phyloP scores from a whole-genome alignment of 2,329 filamentous ascomycete species.

The Neonectria sp. region DNA sequence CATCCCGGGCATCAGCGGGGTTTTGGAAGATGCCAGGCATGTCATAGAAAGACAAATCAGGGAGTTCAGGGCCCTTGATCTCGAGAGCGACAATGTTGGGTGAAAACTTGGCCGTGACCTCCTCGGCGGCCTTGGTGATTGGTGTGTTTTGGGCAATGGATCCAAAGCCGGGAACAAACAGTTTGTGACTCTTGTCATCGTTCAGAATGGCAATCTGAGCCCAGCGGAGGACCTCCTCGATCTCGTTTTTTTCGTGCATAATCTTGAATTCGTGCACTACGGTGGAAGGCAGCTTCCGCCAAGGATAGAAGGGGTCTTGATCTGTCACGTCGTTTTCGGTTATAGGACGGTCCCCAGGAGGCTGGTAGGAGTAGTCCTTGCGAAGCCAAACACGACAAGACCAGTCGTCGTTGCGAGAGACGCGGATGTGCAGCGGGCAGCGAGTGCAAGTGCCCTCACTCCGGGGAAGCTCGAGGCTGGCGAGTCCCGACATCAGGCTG shows the following conservation, averaged over 20 bases:
- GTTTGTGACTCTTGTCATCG: slow-evolving; percentile 66
- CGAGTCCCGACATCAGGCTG: slow-evolving; percentile 75
- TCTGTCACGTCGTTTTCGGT: slow-evolving; percentile 64
- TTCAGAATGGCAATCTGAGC: slow-evolving; percentile 86
- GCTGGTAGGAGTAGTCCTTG: slow-evolving; percentile 73
- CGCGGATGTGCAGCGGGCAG: slow-evolving; percentile 85
- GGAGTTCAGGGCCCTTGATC: slow-evolving; percentile 79
- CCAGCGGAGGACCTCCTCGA: slow-evolving; percentile 78
- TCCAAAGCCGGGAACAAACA: slow-evolving; percentile 69
- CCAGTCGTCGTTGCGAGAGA: slow-evolving; percentile 74
- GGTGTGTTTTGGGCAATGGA: slow-evolving; percentile 55
- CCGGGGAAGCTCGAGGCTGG: slow-evolving; percentile 80
- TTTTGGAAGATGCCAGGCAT: slow-evolving; percentile 87
- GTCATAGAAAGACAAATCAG: slow-evolving; percentile 87
- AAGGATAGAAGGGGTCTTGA: slow-evolving; percentile 74
- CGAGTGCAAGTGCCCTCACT: slow-evolving; percentile 82
- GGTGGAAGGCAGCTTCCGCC: slow-evolving; percentile 66
- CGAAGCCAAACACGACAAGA: slow-evolving; percentile 78
- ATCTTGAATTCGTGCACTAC: slow-evolving; percentile 73
- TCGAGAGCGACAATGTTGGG: slow-evolving; percentile 86
- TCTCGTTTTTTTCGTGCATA: slow-evolving; percentile 71
- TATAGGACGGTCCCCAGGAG: slow-evolving; percentile 56
- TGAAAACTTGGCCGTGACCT: slow-evolving; percentile 77
- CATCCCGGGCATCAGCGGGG: slow-evolving; percentile 73
- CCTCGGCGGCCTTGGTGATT: slow-evolving; percentile 55